A percentile compares a stretch with the other conserved stretches of the same genome.
Evolutionary conservation across 169 alveolate species (phyloP).

Genomic region (Plasmodium sp.): DNA sequence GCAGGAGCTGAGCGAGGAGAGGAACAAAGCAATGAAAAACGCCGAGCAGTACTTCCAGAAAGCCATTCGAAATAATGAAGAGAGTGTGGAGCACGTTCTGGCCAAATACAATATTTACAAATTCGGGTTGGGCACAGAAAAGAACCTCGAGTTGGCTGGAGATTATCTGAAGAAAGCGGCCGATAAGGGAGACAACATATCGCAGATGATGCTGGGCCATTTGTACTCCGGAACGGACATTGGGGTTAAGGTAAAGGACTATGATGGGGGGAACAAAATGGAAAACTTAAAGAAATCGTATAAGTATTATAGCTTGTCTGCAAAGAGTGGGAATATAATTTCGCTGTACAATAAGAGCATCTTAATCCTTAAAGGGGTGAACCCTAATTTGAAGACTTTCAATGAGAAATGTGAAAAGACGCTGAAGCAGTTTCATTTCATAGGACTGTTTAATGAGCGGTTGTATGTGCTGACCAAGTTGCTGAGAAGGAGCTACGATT

Average conservation of each 20-base stretch:
- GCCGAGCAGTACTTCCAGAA: slow-evolving; percentile 66
- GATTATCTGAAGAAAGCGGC: slow-evolving; percentile 85
- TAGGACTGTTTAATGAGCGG: slow-evolving; percentile 77
- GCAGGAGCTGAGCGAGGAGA: not conserved
- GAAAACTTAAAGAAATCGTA: slow-evolving; percentile 85
- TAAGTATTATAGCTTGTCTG: slow-evolving; percentile 86
- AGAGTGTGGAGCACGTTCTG: slow-evolving; percentile 33
- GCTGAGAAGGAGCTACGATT: slow-evolving; percentile 60
- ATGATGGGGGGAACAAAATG: slow-evolving; percentile 65
- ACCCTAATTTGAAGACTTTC: slow-evolving; percentile 78
- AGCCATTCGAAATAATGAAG: slow-evolving; percentile 48
- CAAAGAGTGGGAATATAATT: slow-evolving; percentile 87
- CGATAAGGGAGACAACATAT: slow-evolving; percentile 87
- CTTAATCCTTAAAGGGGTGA: slow-evolving; percentile 87
- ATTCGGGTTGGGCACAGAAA: slow-evolving; percentile 84
- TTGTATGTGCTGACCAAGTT: slow-evolving; percentile 65
- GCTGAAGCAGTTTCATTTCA: slow-evolving; percentile 77
- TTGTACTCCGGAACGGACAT: slow-evolving; percentile 88
- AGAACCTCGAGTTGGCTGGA: slow-evolving; percentile 86
- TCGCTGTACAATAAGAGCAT: slow-evolving; percentile 88
- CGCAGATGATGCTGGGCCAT: slow-evolving; percentile 89
- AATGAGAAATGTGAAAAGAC: slow-evolving; percentile 83
- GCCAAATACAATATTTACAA: slow-evolving; percentile 82
- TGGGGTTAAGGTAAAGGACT: slow-evolving; percentile 87
- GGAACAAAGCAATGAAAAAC: slow-evolving; percentile 4